Conservation (phyloP, 1,284 basidiomycete genomes). For the Neonothopanus nambi region DNA sequence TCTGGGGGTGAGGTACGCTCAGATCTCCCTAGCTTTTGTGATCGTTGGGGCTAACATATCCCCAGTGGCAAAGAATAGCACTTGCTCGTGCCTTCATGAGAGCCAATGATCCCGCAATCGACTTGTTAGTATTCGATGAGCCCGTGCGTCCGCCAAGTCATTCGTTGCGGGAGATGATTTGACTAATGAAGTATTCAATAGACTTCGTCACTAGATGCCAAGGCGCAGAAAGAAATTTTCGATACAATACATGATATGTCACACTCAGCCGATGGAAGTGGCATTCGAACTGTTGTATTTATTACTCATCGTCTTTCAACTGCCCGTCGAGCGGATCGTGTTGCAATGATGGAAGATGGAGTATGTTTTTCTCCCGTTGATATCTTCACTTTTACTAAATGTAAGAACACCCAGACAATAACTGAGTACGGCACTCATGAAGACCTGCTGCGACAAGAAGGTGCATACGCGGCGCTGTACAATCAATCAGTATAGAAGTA, state of each 20-base stretch:
- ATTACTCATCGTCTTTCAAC: constrained; percentile 83
- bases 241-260: constrained; percentile 68
- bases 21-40: constrained; percentile 6
- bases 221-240: constrained; percentile 78
- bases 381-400: constrained; percentile 17
- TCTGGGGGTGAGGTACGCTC: constrained; percentile 74
- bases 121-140: constrained; percentile 80
- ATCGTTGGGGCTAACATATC: constrained; percentile 14
- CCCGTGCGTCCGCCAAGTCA: constrained; percentile 47
- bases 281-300: constrained; percentile 75
- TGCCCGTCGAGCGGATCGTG: constrained; percentile 76
- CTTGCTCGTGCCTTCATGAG: constrained; percentile 84
- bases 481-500: constrained; percentile 56
- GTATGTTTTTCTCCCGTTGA: constrained; percentile 40
- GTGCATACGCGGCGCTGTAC: constrained; percentile 71
- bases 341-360: constrained; percentile 84
- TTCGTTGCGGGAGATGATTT: constrained; percentile 5
- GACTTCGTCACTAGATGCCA: constrained; percentile 80
- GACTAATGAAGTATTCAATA: constrained; percentile 26
- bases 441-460: constrained; percentile 62
- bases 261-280: constrained; percentile 50
- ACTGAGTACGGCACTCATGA: constrained; percentile 80
- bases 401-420: constrained; percentile 57
- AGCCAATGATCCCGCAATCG: constrained; percentile 68
- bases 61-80: constrained; percentile 83